Conservation (phyloP, 1,139 yeast genomes). For the Yamadazyma siamensis region DNA sequence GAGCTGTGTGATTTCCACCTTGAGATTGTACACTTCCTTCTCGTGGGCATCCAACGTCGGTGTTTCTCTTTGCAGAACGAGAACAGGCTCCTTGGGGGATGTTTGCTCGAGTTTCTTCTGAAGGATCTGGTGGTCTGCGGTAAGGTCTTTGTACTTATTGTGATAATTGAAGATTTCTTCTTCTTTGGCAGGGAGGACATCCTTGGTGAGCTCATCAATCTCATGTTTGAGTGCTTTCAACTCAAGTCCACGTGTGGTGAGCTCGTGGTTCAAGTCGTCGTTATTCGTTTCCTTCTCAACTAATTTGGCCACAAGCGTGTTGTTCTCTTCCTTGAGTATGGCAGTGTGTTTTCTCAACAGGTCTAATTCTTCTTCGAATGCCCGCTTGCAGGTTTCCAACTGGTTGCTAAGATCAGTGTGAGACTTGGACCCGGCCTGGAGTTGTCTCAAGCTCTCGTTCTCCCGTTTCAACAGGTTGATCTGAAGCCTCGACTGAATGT, state of each 20-base stretch:
- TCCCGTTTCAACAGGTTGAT: slow-evolving; percentile 23
- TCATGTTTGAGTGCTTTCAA: slow-evolving; percentile 12
- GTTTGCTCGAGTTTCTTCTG: slow-evolving; percentile 4
- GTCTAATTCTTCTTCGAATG: slow-evolving; percentile 8
- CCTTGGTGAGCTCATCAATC: slow-evolving; percentile 14
- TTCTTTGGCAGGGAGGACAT: slow-evolving; percentile 21
- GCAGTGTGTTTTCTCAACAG: slow-evolving; percentile 13
- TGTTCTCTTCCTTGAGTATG: slow-evolving; percentile 13
- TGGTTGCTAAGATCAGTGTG: slow-evolving; percentile 15
- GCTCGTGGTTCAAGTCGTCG: slow-evolving; percentile 1
- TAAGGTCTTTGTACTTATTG: slow-evolving; percentile 13
- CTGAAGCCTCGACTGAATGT: slow-evolving; percentile 31
- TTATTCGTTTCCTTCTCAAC: slow-evolving; percentile 4
- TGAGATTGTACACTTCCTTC: slow-evolving; percentile 17
- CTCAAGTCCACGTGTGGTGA: neutral
- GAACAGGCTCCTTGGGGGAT: neutral
- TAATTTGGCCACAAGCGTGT: slow-evolving; percentile 6
- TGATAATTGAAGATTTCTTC: slow-evolving; percentile 20
- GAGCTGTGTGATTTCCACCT: slow-evolving; percentile 18
- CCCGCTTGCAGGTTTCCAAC: slow-evolving; percentile 7
- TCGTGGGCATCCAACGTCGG: slow-evolving; percentile 17
- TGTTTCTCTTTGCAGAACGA: neutral
- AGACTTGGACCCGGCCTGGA: slow-evolving; percentile 5
- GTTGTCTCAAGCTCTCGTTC: slow-evolving; percentile 4
- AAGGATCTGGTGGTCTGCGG: slow-evolving; percentile 8